Conservation (phyloP, 192 early-diverging fungal species). For the Coemansia sp. region DNA sequence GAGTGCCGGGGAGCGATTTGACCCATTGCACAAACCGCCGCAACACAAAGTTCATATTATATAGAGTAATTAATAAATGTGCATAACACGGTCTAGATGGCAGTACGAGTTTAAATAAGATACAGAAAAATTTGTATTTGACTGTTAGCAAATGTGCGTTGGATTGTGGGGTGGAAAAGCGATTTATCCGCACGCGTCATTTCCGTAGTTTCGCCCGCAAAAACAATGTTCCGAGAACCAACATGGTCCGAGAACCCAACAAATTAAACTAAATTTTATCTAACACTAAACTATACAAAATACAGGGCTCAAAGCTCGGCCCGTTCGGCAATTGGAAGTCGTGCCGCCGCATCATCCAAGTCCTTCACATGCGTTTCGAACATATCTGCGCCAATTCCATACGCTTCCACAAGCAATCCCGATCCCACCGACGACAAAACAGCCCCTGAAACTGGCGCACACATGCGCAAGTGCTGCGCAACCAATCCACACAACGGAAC, state of each 20-base stretch:
- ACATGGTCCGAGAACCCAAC: no score
- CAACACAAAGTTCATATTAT: conserved; percentile 27
- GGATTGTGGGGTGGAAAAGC: no score
- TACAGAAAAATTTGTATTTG: no score
- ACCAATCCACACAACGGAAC: not conserved
- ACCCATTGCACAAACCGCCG: conserved; percentile 35
- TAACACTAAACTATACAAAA: not conserved
- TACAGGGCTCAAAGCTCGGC: not conserved
- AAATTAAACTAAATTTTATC: not conserved
- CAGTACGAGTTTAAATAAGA: no score
- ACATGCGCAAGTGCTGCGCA: not conserved
- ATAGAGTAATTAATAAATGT: not conserved
- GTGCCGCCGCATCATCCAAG: not conserved
- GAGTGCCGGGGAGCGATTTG: conserved; percentile 28
- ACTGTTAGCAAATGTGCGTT: no score
- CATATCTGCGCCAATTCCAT: conserved; percentile 1
- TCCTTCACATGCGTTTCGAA: not conserved
- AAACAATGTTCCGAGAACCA: no score
- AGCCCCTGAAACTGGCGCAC: not conserved
- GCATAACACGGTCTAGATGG: not conserved
- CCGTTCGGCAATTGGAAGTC: conserved; percentile 1
- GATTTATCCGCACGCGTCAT: no score
- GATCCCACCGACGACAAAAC: not conserved
- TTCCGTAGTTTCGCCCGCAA: no score
- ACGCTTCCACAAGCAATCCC: not conserved